Evolutionary conservation across 176 grass and related monocot species (phyloP).

Genomic region (Oryza glaberrima): DNA sequence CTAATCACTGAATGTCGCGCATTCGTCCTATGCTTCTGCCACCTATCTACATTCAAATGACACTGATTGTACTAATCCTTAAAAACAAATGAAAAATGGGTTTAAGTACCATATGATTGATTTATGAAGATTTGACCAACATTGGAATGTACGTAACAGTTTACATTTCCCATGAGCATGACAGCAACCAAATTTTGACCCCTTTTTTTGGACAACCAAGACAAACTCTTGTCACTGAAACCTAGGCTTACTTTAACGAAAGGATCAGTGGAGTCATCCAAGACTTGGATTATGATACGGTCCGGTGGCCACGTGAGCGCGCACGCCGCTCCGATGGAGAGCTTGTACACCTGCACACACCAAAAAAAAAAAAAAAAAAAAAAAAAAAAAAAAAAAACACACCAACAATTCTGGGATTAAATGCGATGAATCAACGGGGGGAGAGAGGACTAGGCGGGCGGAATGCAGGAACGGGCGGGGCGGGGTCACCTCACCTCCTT

Average conservation of each 20-base stretch:
- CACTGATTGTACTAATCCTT: background rate
- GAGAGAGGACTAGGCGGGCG: background rate
- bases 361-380: too few relatives aligned
- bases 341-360: slow-evolving; percentile 59
- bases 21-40: background rate
- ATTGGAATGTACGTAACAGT: background rate
- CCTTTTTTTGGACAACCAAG: slow-evolving; percentile 20
- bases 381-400: too few relatives aligned
- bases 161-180: slow-evolving; percentile 2
- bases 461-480: background rate
- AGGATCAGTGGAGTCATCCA: slow-evolving; percentile 79
- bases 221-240: slow-evolving; percentile 17
- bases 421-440: background rate
- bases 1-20: background rate
- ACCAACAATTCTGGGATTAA: too few relatives aligned
- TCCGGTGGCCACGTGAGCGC: slow-evolving; percentile 74
- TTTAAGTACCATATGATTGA: background rate
- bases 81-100: background rate
- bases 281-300: slow-evolving; percentile 76
- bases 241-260: slow-evolving; percentile 65
- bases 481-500: slow-evolving; percentile 55
- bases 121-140: background rate
- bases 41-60: background rate
- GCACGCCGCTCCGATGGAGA: slow-evolving; percentile 69
- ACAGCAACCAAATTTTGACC: background rate